Evolutionary conservation across 2,329 filamentous ascomycete genomes (phyloP).

Genomic region (Cercospora beticola): DNA sequence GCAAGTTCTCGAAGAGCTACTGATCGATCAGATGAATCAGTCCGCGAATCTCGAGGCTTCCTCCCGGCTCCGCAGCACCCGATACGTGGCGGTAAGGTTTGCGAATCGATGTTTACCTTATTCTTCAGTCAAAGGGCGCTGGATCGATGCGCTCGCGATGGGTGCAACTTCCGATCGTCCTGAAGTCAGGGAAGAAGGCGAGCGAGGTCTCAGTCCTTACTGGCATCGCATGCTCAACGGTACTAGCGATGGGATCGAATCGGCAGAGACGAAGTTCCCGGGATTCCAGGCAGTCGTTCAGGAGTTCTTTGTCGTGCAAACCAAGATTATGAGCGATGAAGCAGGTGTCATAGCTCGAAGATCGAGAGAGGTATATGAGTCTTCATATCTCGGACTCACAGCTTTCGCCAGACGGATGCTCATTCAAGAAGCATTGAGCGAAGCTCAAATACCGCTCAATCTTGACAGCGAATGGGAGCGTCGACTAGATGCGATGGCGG

Average conservation of each 20-base stretch:
- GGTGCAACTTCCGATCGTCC: conserved; percentile 67
- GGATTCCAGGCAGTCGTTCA: conserved; percentile 47
- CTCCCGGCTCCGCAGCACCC: conserved; percentile 60
- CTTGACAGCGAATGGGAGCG: conserved; percentile 80
- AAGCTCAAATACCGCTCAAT: conserved; percentile 42
- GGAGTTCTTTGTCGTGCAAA: conserved; percentile 46
- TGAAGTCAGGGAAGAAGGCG: conserved; percentile 86
- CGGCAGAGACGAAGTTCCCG: conserved; percentile 41
- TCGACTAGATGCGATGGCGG: conserved; percentile 70
- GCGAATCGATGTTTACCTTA: conserved; percentile 85
- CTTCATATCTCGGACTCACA: conserved; percentile 32
- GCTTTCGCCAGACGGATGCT: conserved; percentile 54
- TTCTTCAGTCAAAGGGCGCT: conserved; percentile 73
- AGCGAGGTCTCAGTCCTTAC: conserved; percentile 79
- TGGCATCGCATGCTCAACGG: conserved; percentile 66
- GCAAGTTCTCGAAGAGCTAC: conserved; percentile 53
- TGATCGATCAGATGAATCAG: conserved; percentile 60
- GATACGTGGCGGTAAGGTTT: conserved; percentile 82
- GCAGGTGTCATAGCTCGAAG: conserved; percentile 26
- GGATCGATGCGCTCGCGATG: conserved; percentile 83
- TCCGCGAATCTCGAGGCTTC: conserved; percentile 35
- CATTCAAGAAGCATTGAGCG: conserved; percentile 55
- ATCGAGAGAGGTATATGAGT: conserved; percentile 23
- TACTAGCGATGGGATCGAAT: conserved; percentile 29
- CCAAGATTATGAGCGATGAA: conserved; percentile 29